Evolutionary conservation across 495 filamentous ascomycete species (phyloP).

Genomic region (Aspergillus diversus): DNA sequence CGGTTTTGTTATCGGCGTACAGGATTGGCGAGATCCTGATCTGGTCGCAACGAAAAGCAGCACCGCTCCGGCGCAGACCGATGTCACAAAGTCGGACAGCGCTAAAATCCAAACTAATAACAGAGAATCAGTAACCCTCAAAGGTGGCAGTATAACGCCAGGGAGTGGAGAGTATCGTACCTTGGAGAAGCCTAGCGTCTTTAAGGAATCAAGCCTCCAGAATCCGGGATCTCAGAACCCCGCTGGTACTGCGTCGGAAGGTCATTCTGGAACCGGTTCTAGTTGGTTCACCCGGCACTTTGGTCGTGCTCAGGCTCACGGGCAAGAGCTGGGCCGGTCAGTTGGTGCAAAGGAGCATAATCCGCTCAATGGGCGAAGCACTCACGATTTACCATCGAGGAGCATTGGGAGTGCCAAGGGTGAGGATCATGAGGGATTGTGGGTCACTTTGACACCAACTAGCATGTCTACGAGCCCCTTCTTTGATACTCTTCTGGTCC

Average conservation of each 20-base stretch:
- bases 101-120: conserved; percentile 30
- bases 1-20: conserved; percentile 87
- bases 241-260: background rate
- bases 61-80: conserved; percentile 32
- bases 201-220: conserved; percentile 24
- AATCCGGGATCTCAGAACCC: background rate
- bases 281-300: conserved; percentile 46
- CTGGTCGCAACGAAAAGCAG: conserved; percentile 55
- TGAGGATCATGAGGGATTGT: conserved; percentile 77
- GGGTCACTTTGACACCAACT: conserved; percentile 92
- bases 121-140: conserved; percentile 46
- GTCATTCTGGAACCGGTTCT: background rate
- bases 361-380: background rate
- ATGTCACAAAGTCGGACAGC: conserved; percentile 26
- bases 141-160: conserved; percentile 74
- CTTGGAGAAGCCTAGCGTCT: conserved; percentile 35
- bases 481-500: conserved; percentile 90
- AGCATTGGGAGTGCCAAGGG: conserved; percentile 24
- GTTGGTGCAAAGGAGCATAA: background rate
- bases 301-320: conserved; percentile 30
- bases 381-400: conserved; percentile 18
- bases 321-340: conserved; percentile 22
- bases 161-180: conserved; percentile 74
- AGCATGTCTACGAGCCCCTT: conserved; percentile 91
- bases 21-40: conserved; percentile 91